Evolutionary conservation across 306 rosid genomes (phyloP).

Genomic region (Corylus americana): DNA sequence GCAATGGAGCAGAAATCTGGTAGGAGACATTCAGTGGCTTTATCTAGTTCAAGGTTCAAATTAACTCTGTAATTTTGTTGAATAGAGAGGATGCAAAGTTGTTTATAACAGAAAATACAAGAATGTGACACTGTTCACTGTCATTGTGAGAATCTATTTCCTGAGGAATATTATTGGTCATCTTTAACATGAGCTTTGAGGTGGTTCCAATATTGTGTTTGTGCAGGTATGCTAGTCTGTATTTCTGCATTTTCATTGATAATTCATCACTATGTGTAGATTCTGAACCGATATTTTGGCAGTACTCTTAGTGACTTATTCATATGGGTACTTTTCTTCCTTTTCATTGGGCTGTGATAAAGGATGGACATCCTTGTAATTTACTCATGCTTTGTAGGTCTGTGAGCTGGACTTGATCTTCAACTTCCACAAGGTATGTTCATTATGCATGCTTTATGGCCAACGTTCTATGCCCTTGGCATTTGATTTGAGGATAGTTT

Average conservation of each 20-base stretch:
- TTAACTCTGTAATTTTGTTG: too few relatives aligned
- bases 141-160: background rate
- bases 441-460: constrained; percentile 1
- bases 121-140: too few relatives aligned
- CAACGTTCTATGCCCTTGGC: background rate
- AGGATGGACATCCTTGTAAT: background rate
- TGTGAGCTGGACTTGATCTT: constrained; percentile 57
- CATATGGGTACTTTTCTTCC: background rate
- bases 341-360: background rate
- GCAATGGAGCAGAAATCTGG: too few relatives aligned
- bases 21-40: too few relatives aligned
- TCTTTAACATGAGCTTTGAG: background rate
- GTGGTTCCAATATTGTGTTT: constrained; percentile 16
- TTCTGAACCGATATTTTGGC: constrained; percentile 87
- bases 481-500: background rate
- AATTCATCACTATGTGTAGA: constrained; percentile 88
- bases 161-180: background rate
- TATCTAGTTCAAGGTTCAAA: too few relatives aligned
- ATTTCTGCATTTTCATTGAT: constrained; percentile 72
- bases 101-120: too few relatives aligned
- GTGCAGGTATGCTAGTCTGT: constrained; percentile 92
- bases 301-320: constrained; percentile 51
- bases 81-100: too few relatives aligned
- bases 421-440: constrained; percentile 7
- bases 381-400: constrained; percentile 29